Percentiles rank a stretch among this genome's conserved stretches.
phyloP scores from a whole-genome alignment of 2,329 filamentous ascomycete species.

The Trichoderma oligosporum region DNA sequence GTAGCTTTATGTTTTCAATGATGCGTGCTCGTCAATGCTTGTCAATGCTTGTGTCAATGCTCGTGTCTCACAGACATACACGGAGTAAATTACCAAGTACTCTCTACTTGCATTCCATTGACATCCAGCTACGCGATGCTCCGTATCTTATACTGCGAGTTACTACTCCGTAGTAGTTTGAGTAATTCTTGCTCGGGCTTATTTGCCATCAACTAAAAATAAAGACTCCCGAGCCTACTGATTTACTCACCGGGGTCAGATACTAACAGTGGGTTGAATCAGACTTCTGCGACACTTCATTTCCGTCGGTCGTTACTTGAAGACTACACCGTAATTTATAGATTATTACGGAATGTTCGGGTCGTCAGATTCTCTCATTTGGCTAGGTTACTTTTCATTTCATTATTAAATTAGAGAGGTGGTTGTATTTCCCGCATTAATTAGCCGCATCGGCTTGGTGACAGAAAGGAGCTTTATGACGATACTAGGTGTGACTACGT shows the following conservation, averaged over 20 bases:
- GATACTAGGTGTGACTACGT: neutral
- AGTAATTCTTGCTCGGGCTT: neutral
- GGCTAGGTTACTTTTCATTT: neutral
- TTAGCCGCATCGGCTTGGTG: neutral
- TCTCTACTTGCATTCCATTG: neutral
- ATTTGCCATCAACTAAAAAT: neutral
- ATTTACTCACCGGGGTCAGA: neutral
- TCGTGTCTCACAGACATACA: too few relatives aligned
- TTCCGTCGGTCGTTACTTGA: neutral
- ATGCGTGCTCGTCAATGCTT: neutral
- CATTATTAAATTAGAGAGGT: neutral
- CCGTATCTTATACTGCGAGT: too few relatives aligned
- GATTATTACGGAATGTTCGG: neutral
- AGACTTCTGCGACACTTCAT: neutral
- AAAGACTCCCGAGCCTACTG: neutral
- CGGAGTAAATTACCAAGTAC: too few relatives aligned
- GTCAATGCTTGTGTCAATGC: too few relatives aligned
- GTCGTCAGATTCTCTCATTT: neutral
- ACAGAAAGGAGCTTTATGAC: neutral
- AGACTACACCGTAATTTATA: neutral
- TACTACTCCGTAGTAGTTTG: neutral
- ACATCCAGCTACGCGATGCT: neutral
- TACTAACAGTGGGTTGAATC: neutral
- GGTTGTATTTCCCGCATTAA: neutral
- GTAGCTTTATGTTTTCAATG: neutral